Conservation (phyloP, 208 protist species). For the Leishmania guyanensis region DNA sequence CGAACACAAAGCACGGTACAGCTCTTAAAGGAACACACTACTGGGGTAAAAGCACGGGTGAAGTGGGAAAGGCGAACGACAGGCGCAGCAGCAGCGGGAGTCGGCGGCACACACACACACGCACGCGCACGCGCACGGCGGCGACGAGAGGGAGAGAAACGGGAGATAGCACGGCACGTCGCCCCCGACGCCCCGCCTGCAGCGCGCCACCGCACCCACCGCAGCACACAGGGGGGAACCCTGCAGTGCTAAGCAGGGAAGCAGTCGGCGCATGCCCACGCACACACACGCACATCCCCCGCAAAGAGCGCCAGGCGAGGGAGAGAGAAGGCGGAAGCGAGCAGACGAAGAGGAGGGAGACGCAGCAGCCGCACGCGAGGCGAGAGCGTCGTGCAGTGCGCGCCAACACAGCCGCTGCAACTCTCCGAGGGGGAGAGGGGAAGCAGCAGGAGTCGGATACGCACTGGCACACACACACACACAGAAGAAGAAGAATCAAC, state of each 20-base stretch:
- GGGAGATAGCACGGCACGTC: background rate
- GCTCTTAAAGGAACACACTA: background rate
- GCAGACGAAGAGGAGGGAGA: background rate
- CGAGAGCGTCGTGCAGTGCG: background rate
- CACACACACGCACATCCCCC: background rate
- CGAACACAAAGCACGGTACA: constrained; percentile 3
- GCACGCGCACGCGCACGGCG: background rate
- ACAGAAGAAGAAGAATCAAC: constrained; percentile 3
- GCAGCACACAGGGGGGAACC: background rate
- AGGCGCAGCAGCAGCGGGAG: background rate
- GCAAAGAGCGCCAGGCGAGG: background rate
- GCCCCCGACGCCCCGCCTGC: background rate
- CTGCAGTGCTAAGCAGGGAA: background rate
- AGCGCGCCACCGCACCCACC: background rate
- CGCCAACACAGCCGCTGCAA: background rate
- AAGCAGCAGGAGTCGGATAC: background rate
- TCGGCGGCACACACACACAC: background rate
- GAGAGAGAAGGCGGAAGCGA: background rate
- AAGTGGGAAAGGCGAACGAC: background rate
- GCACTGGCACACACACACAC: background rate
- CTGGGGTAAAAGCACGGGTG: background rate
- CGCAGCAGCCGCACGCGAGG: background rate
- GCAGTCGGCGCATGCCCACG: background rate
- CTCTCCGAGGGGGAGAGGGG: background rate
- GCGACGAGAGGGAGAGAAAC: background rate